Conservation (phyloP, 192 early-diverging fungal genomes). For the Mortierella hygrophila region DNA sequence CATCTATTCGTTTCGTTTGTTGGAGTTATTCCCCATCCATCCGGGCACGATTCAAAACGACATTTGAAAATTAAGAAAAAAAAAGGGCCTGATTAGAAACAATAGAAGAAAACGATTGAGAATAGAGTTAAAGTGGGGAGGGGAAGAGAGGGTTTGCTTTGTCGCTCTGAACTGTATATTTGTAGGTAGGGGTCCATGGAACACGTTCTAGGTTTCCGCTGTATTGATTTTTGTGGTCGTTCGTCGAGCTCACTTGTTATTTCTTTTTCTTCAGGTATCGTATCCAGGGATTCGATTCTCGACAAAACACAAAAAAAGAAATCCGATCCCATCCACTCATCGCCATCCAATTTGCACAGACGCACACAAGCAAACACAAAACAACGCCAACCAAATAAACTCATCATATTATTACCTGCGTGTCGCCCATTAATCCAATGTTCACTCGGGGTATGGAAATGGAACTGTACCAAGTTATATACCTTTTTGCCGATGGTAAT, state of each 20-base stretch:
- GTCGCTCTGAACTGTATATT: too few species aligned
- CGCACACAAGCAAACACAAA: background rate
- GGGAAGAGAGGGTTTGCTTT: too few species aligned
- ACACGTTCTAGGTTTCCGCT: background rate
- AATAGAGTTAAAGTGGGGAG: too few species aligned
- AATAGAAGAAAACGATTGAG: too few species aligned
- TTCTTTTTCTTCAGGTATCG: background rate
- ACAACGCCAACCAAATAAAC: background rate
- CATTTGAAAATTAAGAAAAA: background rate
- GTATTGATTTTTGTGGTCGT: background rate
- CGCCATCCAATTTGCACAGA: background rate
- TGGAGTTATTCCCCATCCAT: background rate
- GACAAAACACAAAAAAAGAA: background rate
- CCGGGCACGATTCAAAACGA: background rate
- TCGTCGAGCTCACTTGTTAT: background rate
- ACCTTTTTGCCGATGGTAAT: constrained; percentile 16
- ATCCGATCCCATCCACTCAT: background rate
- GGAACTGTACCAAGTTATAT: constrained; percentile 63
- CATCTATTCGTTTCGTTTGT: constrained; percentile 5
- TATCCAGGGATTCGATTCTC: background rate
- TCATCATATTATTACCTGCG: background rate
- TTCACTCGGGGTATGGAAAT: constrained; percentile 71
- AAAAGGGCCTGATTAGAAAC: background rate
- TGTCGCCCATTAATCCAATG: constrained; percentile 57
- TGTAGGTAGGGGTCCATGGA: too few species aligned